phyloP scores from a whole-genome alignment of 2,329 filamentous ascomycete genomes.

The Epichloe sp. region DNA sequence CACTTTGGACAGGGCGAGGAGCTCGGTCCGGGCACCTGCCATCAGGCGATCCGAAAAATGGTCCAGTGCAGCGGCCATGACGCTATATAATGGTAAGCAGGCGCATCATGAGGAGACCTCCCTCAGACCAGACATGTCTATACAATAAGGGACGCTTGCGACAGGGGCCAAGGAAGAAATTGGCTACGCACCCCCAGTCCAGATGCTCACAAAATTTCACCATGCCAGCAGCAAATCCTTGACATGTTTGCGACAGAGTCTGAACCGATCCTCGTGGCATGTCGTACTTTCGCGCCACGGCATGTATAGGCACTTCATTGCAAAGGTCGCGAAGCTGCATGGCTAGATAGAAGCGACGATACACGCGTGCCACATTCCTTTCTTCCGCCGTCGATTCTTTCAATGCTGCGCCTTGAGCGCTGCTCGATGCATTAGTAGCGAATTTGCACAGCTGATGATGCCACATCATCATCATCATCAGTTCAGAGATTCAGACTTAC shows the following conservation, averaged over 20 bases:
- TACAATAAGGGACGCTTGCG: too few species aligned
- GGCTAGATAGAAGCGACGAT: constrained; percentile 61
- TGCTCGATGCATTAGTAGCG: constrained; percentile 18
- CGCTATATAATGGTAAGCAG: constrained; percentile 25
- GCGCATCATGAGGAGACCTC: background rate
- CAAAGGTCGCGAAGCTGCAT: constrained; percentile 68
- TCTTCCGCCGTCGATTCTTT: constrained; percentile 50
- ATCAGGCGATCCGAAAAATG: constrained; percentile 64
- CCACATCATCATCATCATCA: background rate
- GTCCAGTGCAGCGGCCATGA: constrained; percentile 58
- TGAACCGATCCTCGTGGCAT: constrained; percentile 59
- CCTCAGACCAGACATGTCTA: too few species aligned
- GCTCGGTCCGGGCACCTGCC: constrained; percentile 57
- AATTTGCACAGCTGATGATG: constrained; percentile 7
- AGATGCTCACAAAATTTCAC: constrained; percentile 69
- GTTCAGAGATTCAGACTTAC: constrained; percentile 26
- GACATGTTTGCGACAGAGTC: constrained; percentile 58
- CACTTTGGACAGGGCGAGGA: constrained; percentile 57
- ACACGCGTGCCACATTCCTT: constrained; percentile 46
- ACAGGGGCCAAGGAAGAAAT: background rate
- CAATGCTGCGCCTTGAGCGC: constrained; percentile 52
- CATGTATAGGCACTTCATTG: constrained; percentile 60
- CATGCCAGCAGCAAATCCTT: constrained; percentile 68
- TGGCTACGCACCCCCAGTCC: constrained; percentile 47
- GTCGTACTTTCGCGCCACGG: constrained; percentile 57